phyloP scores from a whole-genome alignment of 1,139 yeast genomes.

The Pichia sp. region DNA sequence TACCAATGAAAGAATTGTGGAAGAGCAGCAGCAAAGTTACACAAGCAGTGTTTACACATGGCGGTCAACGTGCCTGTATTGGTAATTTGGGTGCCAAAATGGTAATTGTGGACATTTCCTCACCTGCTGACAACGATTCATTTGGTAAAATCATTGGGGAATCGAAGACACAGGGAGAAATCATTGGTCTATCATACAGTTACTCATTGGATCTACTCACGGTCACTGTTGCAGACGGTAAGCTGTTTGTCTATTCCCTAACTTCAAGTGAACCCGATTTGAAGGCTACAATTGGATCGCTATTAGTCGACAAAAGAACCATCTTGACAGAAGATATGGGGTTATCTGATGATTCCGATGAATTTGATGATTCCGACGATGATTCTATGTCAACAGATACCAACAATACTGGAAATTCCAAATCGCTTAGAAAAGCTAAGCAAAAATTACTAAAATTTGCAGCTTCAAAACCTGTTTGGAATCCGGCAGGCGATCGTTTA shows the following conservation, averaged over 20 bases:
- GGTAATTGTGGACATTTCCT: constrained; percentile 39
- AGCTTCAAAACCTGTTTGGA: constrained; percentile 43
- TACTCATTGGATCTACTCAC: constrained; percentile 51
- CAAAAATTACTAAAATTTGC: constrained; percentile 10
- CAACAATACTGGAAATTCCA: constrained; percentile 7
- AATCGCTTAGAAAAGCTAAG: constrained; percentile 2
- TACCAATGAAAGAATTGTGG: constrained; percentile 18
- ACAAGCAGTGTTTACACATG: constrained; percentile 57
- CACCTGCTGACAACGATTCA: constrained; percentile 21
- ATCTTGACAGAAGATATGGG: constrained; percentile 12
- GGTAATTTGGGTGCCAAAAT: constrained; percentile 75
- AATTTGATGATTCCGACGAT: constrained; percentile 19
- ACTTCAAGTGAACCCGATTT: constrained; percentile 27
- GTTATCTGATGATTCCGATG: constrained; percentile 17
- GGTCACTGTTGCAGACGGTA: constrained; percentile 61
- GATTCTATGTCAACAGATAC: constrained; percentile 15
- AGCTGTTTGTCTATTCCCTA: constrained; percentile 55
- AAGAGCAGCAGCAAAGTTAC: constrained; percentile 58
- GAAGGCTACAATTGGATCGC: constrained; percentile 15
- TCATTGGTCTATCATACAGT: constrained; percentile 56
- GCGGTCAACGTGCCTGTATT: constrained; percentile 58
- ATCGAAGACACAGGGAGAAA: constrained; percentile 39
- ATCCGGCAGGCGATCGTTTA: constrained; percentile 53
- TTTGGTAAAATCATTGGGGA: constrained; percentile 21
- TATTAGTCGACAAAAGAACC: constrained; percentile 19